These are phyloP conservation scores for Phyllosticta paracitricarpa DNA, from an alignment of 2,329 filamentous ascomycete species.

Conservation along the genomic window DNA sequence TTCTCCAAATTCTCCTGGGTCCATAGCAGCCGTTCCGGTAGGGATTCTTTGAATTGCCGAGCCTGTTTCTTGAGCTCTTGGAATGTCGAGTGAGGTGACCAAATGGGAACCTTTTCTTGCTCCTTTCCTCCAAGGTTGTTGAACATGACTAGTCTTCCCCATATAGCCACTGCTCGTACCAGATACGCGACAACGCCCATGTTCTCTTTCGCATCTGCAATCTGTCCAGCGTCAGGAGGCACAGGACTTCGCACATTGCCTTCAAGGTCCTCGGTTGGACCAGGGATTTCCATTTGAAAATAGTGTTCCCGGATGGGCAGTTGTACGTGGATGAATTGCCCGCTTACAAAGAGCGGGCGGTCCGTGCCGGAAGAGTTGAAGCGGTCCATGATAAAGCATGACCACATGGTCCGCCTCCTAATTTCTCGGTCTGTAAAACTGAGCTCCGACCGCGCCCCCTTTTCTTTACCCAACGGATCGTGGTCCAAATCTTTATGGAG, in stretches of 20 bases:
- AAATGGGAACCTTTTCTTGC: constrained; percentile 65
- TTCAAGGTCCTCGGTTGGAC: constrained; percentile 71
- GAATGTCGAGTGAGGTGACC: constrained; percentile 73
- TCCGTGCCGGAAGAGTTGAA: constrained; percentile 96
- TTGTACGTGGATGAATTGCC: constrained; percentile 81
- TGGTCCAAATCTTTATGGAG: constrained; percentile 84
- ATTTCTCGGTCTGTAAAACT: constrained; percentile 94
- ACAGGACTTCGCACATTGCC: constrained; percentile 58
- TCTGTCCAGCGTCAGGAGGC: constrained; percentile 52
- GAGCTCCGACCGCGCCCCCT: constrained; percentile 49
- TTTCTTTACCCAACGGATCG: constrained; percentile 59
- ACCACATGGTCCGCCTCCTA: constrained; percentile 90
- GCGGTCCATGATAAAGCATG: constrained; percentile 92
- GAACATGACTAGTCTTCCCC: constrained; percentile 84
- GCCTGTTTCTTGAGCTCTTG: constrained; percentile 58
- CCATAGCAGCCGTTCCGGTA: constrained; percentile 67
- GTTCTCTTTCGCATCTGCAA: constrained; percentile 62
- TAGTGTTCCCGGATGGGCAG: constrained; percentile 82
- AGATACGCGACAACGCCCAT: constrained; percentile 94
- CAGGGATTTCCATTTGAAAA: constrained; percentile 85
- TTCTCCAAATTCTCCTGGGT: constrained; percentile 71
- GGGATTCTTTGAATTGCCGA: constrained; percentile 55
- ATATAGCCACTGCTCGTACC: constrained; percentile 73
- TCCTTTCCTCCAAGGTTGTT: constrained; percentile 84
- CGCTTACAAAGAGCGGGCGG: constrained; percentile 79